phyloP scores from a whole-genome alignment of 2,329 filamentous ascomycete genomes.

The Diaporthe sp. region DNA sequence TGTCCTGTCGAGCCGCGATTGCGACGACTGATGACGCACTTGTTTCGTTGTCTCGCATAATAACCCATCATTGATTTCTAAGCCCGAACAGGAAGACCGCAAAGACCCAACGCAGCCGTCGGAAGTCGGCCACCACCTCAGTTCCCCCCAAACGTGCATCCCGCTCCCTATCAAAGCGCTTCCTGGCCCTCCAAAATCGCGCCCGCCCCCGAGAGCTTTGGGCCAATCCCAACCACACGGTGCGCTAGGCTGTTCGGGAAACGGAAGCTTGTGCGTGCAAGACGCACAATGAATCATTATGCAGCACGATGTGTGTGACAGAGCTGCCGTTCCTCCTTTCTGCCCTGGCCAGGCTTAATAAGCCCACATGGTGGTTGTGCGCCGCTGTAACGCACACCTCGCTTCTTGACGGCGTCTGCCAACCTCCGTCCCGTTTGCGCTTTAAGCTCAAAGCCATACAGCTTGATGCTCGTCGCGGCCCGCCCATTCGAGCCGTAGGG shows the following conservation, averaged over 20 bases:
- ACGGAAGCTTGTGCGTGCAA: not conserved
- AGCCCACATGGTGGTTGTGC: not conserved
- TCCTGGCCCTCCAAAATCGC: not conserved
- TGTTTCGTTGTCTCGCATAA: conserved; percentile 22
- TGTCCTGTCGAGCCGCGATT: not conserved
- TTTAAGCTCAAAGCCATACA: not conserved
- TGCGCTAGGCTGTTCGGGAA: conserved; percentile 22
- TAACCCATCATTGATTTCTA: conserved; percentile 26
- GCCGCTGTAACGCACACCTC: not conserved
- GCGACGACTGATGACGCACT: conserved; percentile 34
- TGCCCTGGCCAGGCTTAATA: conserved; percentile 7
- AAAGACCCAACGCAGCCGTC: not conserved
- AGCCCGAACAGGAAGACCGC: conserved; percentile 3
- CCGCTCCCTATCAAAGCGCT: not conserved
- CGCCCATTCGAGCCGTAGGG: not conserved
- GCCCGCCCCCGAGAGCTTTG: not conserved
- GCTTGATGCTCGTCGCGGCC: not conserved
- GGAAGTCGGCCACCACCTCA: conserved; percentile 7
- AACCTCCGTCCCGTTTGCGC: not conserved
- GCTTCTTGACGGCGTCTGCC: not conserved
- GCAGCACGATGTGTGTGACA: not conserved
- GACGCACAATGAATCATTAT: conserved; percentile 33
- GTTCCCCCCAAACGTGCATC: not conserved
- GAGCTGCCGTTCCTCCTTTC: not conserved
- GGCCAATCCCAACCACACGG: conserved; percentile 15